Evolutionary conservation across 1,139 yeast species (phyloP).

Genomic region (Fermentozyma sake): DNA sequence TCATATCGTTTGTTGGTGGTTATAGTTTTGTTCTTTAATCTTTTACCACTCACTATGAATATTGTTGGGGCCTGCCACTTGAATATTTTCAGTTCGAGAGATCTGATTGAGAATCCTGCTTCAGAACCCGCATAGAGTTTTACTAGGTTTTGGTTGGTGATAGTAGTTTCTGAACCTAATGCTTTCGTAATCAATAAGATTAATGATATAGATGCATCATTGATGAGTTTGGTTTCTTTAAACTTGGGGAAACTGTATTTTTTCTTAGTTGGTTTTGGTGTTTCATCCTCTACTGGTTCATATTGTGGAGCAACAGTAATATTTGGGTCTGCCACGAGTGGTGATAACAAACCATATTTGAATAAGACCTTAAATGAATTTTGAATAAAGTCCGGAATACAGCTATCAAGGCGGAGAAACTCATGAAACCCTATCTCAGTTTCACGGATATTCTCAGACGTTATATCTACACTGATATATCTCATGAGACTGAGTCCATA

Average conservation of each 20-base stretch:
- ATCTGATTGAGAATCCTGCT: slow-evolving; percentile 81
- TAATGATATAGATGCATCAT: slow-evolving; percentile 37
- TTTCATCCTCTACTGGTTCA: too few species aligned
- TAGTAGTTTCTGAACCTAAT: slow-evolving; percentile 15
- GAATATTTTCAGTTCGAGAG: slow-evolving; percentile 77
- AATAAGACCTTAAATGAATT: too few species aligned
- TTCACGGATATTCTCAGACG: slow-evolving; percentile 14
- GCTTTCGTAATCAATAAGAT: slow-evolving; percentile 29
- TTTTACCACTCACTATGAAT: slow-evolving; percentile 61
- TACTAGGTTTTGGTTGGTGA: slow-evolving; percentile 42
- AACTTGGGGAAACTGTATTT: slow-evolving; percentile 11
- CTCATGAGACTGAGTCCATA: slow-evolving; percentile 36
- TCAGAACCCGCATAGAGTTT: slow-evolving; percentile 70
- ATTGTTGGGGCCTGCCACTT: slow-evolving; percentile 91
- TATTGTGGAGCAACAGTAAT: too few species aligned
- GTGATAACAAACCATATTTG: too few species aligned
- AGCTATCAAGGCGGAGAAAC: slow-evolving; percentile 25
- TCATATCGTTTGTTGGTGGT: slow-evolving; percentile 46
- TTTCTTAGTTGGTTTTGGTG: slow-evolving; percentile 3
- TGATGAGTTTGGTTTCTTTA: slow-evolving; percentile 37
- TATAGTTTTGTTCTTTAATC: slow-evolving; percentile 38
- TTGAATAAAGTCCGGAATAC: too few species aligned
- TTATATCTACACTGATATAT: slow-evolving; percentile 36
- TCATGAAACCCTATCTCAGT: slow-evolving; percentile 26
- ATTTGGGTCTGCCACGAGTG: too few species aligned